phyloP scores from a whole-genome alignment of 805 yeast species.

The Wickerhamomyces rabaulensis region DNA sequence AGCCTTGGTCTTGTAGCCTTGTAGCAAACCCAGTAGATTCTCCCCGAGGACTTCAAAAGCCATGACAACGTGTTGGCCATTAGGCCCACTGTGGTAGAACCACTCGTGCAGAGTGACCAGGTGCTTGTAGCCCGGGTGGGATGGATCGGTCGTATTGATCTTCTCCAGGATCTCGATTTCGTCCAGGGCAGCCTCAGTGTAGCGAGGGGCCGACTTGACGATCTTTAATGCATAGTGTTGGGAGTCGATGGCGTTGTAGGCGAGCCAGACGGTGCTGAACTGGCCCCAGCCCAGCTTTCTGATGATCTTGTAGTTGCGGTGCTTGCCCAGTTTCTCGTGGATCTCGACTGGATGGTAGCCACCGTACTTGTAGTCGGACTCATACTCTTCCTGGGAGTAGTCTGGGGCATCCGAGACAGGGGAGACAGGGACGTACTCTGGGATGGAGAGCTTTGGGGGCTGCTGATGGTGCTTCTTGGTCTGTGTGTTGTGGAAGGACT shows the following conservation, averaged over 20 bases:
- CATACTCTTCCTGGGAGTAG: slow-evolving; percentile 39
- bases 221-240: slow-evolving; percentile 59
- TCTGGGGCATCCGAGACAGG: slow-evolving; percentile 2
- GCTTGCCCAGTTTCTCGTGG: slow-evolving; percentile 47
- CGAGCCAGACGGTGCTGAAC: slow-evolving; percentile 69
- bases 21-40: slow-evolving; percentile 45
- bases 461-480: background rate
- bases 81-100: slow-evolving; percentile 53
- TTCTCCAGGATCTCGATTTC: slow-evolving; percentile 48
- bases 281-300: slow-evolving; percentile 71
- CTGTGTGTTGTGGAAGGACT: slow-evolving; percentile 8
- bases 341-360: slow-evolving; percentile 62
- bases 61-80: slow-evolving; percentile 63
- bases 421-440: slow-evolving; percentile 1
- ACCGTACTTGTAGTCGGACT: slow-evolving; percentile 48
- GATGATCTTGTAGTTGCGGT: slow-evolving; percentile 40
- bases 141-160: slow-evolving; percentile 24
- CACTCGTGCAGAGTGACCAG: slow-evolving; percentile 50
- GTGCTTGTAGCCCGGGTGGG: slow-evolving; percentile 47
- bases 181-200: slow-evolving; percentile 60
- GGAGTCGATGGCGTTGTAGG: slow-evolving; percentile 32
- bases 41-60: slow-evolving; percentile 64
- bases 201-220: slow-evolving; percentile 48
- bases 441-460: background rate
- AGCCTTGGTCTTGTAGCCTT: slow-evolving; percentile 29